A percentile compares a stretch with the other conserved stretches of the same genome.
These are phyloP conservation scores for Phoma sp. DNA, from an alignment of 2,329 filamentous ascomycete genomes.

Conservation along the genomic window DNA sequence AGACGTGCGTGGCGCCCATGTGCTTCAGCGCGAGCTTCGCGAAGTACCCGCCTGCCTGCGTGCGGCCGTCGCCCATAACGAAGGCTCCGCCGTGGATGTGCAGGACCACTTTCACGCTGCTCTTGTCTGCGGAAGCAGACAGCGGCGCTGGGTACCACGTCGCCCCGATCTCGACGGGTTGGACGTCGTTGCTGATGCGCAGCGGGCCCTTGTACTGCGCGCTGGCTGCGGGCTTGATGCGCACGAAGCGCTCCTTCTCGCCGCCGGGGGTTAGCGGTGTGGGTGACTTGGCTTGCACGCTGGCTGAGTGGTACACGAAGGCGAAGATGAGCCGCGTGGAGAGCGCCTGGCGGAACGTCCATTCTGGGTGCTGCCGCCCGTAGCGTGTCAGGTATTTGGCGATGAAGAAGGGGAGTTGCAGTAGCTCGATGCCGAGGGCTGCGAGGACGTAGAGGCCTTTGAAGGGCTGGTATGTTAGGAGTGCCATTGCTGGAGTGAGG, in stretches of 20 bases:
- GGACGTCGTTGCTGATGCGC: conserved; percentile 37
- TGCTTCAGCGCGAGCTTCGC: conserved; percentile 44
- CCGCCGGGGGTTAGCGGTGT: conserved; percentile 44
- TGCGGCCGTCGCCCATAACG: conserved; percentile 53
- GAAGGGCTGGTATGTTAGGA: conserved; percentile 46
- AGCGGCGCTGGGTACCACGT: conserved; percentile 51
- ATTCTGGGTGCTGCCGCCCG: conserved; percentile 49
- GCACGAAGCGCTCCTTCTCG: conserved; percentile 49
- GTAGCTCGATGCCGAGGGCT: conserved; percentile 43
- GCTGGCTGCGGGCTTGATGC: conserved; percentile 31
- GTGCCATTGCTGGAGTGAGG: conserved; percentile 17
- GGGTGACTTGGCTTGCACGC: conserved; percentile 34
- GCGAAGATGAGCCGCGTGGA: conserved; percentile 41
- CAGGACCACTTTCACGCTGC: conserved; percentile 46
- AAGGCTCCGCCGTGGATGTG: conserved; percentile 60
- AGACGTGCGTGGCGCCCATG: conserved; percentile 48
- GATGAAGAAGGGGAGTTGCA: conserved; percentile 49
- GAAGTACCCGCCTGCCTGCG: conserved; percentile 39
- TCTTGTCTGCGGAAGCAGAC: conserved; percentile 16
- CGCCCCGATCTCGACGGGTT: conserved; percentile 48
- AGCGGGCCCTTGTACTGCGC: conserved; percentile 41
- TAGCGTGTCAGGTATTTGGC: conserved; percentile 45
- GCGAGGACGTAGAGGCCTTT: conserved; percentile 49
- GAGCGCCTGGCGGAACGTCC: conserved; percentile 50
- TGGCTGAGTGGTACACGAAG: conserved; percentile 41